These are phyloP conservation scores for Ogataea henricii DNA, from an alignment of 805 yeast species.

Conservation along the genomic window DNA sequence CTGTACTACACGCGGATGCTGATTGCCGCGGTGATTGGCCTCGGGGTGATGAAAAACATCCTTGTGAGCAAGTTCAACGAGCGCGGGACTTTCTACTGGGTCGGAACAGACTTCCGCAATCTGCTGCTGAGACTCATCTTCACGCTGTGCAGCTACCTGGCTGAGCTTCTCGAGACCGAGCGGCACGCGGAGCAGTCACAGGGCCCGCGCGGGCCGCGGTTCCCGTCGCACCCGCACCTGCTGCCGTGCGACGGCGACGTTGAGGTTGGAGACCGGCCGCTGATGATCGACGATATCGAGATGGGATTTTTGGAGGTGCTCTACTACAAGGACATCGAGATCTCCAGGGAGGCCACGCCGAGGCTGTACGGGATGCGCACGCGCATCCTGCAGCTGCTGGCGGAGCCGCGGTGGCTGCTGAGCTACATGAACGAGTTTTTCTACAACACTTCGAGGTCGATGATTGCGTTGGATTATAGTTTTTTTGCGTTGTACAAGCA, in stretches of 20 bases:
- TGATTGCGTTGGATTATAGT: conserved; percentile 29
- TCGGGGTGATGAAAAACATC: conserved; percentile 24
- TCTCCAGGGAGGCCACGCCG: conserved; percentile 1
- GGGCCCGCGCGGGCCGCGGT: not conserved
- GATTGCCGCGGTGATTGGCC: conserved; percentile 17
- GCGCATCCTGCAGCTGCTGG: conserved; percentile 18
- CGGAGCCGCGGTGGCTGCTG: conserved; percentile 22
- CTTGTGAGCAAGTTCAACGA: conserved; percentile 12
- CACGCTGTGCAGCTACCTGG: conserved; percentile 19
- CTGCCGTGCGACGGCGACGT: not conserved
- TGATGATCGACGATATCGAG: conserved; percentile 24
- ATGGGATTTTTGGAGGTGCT: conserved; percentile 15
- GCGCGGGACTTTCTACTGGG: conserved; percentile 15
- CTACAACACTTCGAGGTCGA: conserved; percentile 31
- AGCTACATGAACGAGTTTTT: conserved; percentile 31
- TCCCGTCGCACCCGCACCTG: not conserved
- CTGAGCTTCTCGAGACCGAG: conserved; percentile 8
- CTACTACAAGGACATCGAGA: conserved; percentile 12
- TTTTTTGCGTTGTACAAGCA: conserved; percentile 33
- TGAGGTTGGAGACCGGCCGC: not conserved
- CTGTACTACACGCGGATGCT: conserved; percentile 23
- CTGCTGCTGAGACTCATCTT: conserved; percentile 21
- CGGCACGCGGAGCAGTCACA: not conserved
- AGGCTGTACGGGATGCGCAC: conserved; percentile 1
- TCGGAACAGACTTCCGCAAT: conserved; percentile 28